These are phyloP conservation scores for Aspergillus felis DNA, from an alignment of 2,329 filamentous ascomycete species.

Conservation along the genomic window DNA sequence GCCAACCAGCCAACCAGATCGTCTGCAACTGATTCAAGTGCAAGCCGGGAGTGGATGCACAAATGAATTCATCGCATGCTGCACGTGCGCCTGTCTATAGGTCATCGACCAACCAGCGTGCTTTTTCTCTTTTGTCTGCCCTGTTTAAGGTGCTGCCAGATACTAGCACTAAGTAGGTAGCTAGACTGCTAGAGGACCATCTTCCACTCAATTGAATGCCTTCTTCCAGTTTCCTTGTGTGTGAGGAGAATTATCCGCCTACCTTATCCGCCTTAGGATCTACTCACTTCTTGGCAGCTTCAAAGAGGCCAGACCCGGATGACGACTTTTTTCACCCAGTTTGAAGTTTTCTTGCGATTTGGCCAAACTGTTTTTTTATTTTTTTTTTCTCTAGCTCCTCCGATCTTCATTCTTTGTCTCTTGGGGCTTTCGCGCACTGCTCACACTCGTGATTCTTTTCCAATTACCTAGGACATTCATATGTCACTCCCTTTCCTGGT, in stretches of 20 bases:
- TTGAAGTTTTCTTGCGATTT: background rate
- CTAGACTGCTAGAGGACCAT: too few relatives aligned
- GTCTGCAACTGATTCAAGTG: background rate
- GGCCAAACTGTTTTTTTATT: background rate
- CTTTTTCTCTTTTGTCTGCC: background rate
- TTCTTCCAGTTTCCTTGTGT: too few relatives aligned
- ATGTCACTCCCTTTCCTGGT: background rate
- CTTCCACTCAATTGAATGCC: too few relatives aligned
- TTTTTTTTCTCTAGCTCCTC: background rate
- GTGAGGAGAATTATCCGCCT: background rate
- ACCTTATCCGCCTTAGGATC: background rate
- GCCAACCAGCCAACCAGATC: constrained; percentile 9
- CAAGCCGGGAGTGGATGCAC: background rate
- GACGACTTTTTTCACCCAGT: background rate
- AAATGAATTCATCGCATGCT: constrained; percentile 17
- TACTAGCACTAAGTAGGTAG: too few relatives aligned
- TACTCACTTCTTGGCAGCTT: background rate
- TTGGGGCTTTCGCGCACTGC: background rate
- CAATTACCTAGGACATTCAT: background rate
- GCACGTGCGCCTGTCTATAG: constrained; percentile 12
- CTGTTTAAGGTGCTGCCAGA: too few relatives aligned
- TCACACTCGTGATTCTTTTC: background rate
- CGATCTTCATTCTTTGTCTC: background rate
- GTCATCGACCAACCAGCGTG: background rate
- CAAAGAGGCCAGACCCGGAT: background rate